Evolutionary conservation across 345 rosid genomes (phyloP), one percentile per base, ranked within the genome.

Genomic region (Noccaea bulbosa): DNA sequence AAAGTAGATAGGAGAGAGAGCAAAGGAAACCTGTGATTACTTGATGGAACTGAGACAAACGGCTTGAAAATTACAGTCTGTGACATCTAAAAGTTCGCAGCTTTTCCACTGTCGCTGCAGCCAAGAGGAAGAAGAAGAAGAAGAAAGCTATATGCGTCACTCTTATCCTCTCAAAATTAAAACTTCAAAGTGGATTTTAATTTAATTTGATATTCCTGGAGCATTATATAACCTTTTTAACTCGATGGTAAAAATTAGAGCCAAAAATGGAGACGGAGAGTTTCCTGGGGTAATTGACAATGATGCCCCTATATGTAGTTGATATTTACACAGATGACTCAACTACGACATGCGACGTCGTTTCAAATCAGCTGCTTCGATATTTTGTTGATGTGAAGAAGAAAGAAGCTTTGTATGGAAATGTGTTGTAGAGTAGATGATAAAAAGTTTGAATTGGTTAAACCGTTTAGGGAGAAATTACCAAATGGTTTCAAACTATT

Each of bases 31-130:
- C 79, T 76, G 66, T 56, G 71, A 76, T 76, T 70, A 70, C 71
- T 76, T 76, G 75, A 70, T 24, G 75, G 79, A 76, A 76, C 71
- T 56, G 79, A 76, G 49, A 76, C 48, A 34, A 76, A 76, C 41
- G 79, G 75, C 61, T 76, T 76, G 43, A 76, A 70, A 14, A 70
- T 63, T 56, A 76, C 75, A 41, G 75, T 33, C 71, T 76, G 79
- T 63, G 71, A 76, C 79, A 76, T 76, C 22, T 76, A 41, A 63
- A 63, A 76, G 48, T 55, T 70, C 35, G 67, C 12, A 54, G 66
- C 75, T 64, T 64, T 53, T 69, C 30, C 64, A 27, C 51, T 35
- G 63, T 67, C 14, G 44, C 51, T 24, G 63, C 30, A 33, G 54
- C 20, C 9, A 3, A 45, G 65, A 37, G 9, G 75, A 69, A 40